Evolutionary conservation across 441 rosid genomes (phyloP).

Genomic region (Jatropha podagrica): DNA sequence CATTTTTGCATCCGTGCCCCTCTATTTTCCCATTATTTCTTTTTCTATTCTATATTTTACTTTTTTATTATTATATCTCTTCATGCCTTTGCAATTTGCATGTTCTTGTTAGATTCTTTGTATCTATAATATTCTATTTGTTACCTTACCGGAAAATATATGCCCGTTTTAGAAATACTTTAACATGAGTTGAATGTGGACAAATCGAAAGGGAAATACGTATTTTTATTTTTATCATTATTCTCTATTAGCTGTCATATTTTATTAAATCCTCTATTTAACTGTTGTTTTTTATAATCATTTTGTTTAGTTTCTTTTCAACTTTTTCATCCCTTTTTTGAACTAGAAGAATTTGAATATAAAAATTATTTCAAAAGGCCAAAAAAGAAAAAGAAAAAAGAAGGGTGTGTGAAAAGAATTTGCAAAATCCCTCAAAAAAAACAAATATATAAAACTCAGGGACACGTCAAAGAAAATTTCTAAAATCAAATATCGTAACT

Average conservation of each 20-base stretch:
- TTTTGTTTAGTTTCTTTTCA: too few species aligned
- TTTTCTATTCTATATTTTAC: not conserved
- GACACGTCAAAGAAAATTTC: not conserved
- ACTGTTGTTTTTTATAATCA: too few species aligned
- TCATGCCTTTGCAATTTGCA: not conserved
- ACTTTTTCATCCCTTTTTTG: too few species aligned
- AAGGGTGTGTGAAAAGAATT: not conserved
- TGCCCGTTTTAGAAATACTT: not conserved
- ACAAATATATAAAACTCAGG: not conserved
- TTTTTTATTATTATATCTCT: not conserved
- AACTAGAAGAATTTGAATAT: too few species aligned
- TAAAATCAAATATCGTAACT: not conserved
- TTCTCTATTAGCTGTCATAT: too few species aligned
- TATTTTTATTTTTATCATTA: too few species aligned
- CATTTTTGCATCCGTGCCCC: slow-evolving; percentile 18
- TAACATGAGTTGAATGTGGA: not conserved
- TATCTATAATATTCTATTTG: not conserved
- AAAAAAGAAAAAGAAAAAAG: too few species aligned
- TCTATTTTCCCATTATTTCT: not conserved
- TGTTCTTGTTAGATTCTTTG: not conserved
- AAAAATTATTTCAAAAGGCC: too few species aligned
- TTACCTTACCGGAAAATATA: not conserved
- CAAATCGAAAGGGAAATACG: not conserved
- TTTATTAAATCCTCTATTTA: too few species aligned
- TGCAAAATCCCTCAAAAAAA: not conserved